Conservation (phyloP, 2,329 filamentous ascomycete species). For the Exophiala spinifera region DNA sequence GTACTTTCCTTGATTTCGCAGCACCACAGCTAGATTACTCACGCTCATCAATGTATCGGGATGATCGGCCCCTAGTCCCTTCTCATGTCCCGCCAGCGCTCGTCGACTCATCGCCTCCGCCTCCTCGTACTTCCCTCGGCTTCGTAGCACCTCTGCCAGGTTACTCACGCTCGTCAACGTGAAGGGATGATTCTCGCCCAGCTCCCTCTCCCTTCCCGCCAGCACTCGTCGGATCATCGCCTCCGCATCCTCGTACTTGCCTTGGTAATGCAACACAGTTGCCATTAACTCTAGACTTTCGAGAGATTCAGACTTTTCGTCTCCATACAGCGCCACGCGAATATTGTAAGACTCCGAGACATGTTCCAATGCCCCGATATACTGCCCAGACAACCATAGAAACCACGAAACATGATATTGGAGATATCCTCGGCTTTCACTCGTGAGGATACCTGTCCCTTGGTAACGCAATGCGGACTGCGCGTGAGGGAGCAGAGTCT, state of each 20-base stretch:
- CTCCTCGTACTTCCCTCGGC: too few relatives aligned
- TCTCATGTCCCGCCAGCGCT: too few relatives aligned
- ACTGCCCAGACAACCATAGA: neutral
- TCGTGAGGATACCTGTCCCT: neutral
- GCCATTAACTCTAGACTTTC: neutral
- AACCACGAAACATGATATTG: constrained; percentile 7
- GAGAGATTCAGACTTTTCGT: neutral
- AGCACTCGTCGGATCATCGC: too few relatives aligned
- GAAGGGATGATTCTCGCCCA: too few relatives aligned
- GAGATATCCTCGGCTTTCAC: neutral
- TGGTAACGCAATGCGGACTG: neutral
- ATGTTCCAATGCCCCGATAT: neutral
- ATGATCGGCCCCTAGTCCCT: too few relatives aligned
- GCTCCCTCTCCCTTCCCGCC: too few relatives aligned
- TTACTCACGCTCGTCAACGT: too few relatives aligned
- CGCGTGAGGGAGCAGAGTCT: constrained; percentile 5
- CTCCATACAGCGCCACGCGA: neutral
- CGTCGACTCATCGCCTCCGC: too few relatives aligned
- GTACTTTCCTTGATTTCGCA: too few relatives aligned
- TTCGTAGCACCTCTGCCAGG: too few relatives aligned
- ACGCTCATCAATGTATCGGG: too few relatives aligned
- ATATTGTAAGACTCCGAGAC: neutral
- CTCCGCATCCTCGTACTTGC: neutral
- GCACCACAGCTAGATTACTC: too few relatives aligned
- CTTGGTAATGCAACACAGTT: neutral